Evolutionary conservation across 768 basidiomycete species (phyloP).

Genomic region (Mycena pura): DNA sequence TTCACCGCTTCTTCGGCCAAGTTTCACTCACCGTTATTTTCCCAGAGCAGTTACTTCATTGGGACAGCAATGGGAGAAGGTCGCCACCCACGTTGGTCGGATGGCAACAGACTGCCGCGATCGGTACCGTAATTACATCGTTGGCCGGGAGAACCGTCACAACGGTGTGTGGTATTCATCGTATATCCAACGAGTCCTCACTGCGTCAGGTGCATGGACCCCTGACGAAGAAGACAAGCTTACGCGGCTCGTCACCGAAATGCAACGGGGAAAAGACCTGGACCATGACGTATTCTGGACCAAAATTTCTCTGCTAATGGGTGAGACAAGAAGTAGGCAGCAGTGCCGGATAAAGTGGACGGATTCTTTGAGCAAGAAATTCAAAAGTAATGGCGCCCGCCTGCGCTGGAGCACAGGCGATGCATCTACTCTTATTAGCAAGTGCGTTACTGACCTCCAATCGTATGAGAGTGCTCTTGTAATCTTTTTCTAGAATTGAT

Average conservation of each 20-base stretch:
- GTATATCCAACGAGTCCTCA: not conserved
- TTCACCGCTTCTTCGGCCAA: not conserved
- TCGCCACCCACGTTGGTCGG: constrained; percentile 72
- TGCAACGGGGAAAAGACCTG: constrained; percentile 72
- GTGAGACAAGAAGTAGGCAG: constrained; percentile 73
- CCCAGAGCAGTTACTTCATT: constrained; percentile 69
- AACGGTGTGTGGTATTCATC: constrained; percentile 49
- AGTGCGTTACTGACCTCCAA: too few species aligned
- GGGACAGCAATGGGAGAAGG: constrained; percentile 84
- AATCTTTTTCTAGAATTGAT: constrained; percentile 71
- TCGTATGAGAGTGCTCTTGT: too few species aligned
- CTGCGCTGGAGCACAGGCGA: constrained; percentile 80
- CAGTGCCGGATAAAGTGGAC: constrained; percentile 94
- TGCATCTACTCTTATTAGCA: constrained; percentile 81
- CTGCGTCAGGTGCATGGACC: constrained; percentile 67
- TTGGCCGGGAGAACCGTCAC: constrained; percentile 67
- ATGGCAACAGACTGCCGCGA: constrained; percentile 85
- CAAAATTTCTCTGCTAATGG: constrained; percentile 78
- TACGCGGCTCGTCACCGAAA: constrained; percentile 74
- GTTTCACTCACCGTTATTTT: not conserved
- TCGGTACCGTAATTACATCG: constrained; percentile 84
- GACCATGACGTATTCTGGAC: constrained; percentile 89
- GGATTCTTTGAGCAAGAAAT: constrained; percentile 72
- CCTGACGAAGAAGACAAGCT: constrained; percentile 80
- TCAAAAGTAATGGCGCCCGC: constrained; percentile 75